phyloP scores from a whole-genome alignment of 1,139 yeast species.

The Yamadazyma friedrichii region DNA sequence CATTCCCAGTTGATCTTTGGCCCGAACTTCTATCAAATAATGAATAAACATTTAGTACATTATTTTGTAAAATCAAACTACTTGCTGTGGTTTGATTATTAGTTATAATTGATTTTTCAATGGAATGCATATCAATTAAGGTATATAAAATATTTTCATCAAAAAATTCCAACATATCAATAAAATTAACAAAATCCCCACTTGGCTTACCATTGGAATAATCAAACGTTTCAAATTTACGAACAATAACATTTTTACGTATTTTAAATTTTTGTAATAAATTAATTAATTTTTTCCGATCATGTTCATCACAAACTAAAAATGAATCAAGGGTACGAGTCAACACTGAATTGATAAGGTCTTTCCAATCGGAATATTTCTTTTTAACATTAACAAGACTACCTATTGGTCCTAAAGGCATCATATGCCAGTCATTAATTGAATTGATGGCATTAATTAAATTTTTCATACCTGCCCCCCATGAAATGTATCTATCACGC shows the following conservation, averaged over 20 bases:
- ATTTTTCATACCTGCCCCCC: constrained; percentile 43
- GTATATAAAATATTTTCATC: constrained; percentile 57
- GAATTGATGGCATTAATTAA: constrained; percentile 43
- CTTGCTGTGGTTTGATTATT: constrained; percentile 54
- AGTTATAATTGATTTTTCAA: constrained; percentile 61
- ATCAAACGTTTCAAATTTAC: constrained; percentile 58
- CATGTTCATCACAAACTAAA: constrained; percentile 64
- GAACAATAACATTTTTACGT: constrained; percentile 45
- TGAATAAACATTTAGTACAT: constrained; percentile 50
- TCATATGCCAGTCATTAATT: constrained; percentile 36
- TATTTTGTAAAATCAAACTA: constrained; percentile 25
- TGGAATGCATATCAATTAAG: constrained; percentile 60
- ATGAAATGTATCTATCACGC: constrained; percentile 40
- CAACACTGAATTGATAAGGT: constrained; percentile 53
- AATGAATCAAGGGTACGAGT: constrained; percentile 57
- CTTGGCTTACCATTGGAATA: constrained; percentile 34
- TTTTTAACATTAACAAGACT: constrained; percentile 53
- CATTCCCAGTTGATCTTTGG: constrained; percentile 35
- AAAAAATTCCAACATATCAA: constrained; percentile 59
- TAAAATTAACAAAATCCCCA: constrained; percentile 41
- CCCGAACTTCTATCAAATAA: constrained; percentile 41
- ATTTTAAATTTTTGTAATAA: constrained; percentile 35
- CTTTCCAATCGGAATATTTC: constrained; percentile 58
- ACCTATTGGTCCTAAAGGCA: constrained; percentile 89
- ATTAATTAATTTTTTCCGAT: constrained; percentile 47